Evolutionary conservation across 2,329 filamentous ascomycete species (phyloP), one percentile per base, ranked within the genome.

Genomic region (Dryadomyces quercus-mongolicae): DNA sequence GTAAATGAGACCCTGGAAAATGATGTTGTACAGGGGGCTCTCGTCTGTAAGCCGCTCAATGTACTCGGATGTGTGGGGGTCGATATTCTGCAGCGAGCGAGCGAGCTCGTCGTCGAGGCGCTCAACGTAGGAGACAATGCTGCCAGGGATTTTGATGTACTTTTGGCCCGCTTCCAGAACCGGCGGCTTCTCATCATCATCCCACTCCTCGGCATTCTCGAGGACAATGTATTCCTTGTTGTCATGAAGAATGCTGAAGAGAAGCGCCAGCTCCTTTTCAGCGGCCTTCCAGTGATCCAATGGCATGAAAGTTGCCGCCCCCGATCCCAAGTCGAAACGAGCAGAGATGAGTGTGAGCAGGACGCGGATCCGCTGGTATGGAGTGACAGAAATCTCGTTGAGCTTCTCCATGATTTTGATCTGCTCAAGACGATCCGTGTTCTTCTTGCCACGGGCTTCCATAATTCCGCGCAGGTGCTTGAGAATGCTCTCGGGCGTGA

Each of bases 371-470:
- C 84, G 84, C 73, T 97, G 93, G 74, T 98, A 98, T 52, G 94
- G 90, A 53, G 85, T 93, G 64, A 80, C 81, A 60, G 93, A 82
- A 60, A 98, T 91, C 68, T 95, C 90, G 65, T 85, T 75, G 53
- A 98, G 81, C 76, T 91, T 95, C 79, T 97, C 93, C 90, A 98
- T 95, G 52, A 92, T 85, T 71, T 86, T 85, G 71, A 98, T 97
- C 73, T 98, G 93, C 73, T 98, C 93, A 49, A 81, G 67, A 50
- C 90, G 85, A 70, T 98, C 93, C 60, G 93, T 96, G 77, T 97
- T 97, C 82, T 98, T 98, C 78, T 95, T 94, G 68, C 93, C 93
- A 75, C 93, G 82, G 56, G 92, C 91, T 75, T 98, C 93, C 67
- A 97, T 78, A 66, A 98, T 97, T 52, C 84, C 81, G 55, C 92